phyloP scores from a whole-genome alignment of 768 basidiomycete species.

The Rhodotorula kratochvilovae region DNA sequence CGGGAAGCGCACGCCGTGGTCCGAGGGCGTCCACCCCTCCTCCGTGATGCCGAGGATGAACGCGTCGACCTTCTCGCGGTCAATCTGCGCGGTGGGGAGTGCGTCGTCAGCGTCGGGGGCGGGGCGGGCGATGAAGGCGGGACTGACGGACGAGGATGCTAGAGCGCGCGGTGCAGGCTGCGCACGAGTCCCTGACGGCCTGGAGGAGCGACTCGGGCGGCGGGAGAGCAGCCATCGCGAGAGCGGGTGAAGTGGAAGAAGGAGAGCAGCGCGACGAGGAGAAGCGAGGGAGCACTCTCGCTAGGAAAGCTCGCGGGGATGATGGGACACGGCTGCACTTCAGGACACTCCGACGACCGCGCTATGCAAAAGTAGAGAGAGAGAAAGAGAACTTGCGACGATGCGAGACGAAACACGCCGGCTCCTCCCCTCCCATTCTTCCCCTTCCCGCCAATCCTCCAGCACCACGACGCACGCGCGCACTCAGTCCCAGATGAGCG shows the following conservation, averaged over 20 bases:
- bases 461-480: background rate
- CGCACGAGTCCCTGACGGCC: background rate
- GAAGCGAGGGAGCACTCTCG: too few relatives aligned
- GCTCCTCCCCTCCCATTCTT: background rate
- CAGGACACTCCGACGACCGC: too few relatives aligned
- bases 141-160: slow-evolving; percentile 8
- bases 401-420: background rate
- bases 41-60: slow-evolving; percentile 55
- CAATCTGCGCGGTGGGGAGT: slow-evolving; percentile 53
- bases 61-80: slow-evolving; percentile 57
- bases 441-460: background rate
- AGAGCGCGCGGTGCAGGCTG: background rate
- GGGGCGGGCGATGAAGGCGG: background rate
- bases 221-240: background rate
- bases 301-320: too few relatives aligned
- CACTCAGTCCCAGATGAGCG: slow-evolving; percentile 31
- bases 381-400: background rate
- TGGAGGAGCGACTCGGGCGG: background rate
- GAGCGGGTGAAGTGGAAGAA: background rate
- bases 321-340: too few relatives aligned
- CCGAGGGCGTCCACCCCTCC: background rate
- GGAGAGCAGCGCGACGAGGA: background rate
- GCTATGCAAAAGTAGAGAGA: background rate
- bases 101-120: background rate
- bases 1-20: slow-evolving; percentile 70